These are phyloP conservation scores for Taiozyma sp. DNA, from an alignment of 1,139 yeast genomes.

Conservation along the genomic window DNA sequence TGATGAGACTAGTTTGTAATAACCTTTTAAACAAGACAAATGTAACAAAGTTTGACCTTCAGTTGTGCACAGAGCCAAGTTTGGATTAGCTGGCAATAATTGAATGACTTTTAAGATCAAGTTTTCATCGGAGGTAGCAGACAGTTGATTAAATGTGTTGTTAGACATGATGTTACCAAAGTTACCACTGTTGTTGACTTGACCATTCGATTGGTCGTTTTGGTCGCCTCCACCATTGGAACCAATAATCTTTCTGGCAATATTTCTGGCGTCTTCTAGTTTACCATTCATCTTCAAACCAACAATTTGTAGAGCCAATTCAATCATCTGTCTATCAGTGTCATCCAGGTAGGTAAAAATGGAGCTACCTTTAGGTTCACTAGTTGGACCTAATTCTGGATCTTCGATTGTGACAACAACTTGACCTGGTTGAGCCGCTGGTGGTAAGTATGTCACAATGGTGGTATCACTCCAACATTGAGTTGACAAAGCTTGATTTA, in stretches of 20 bases:
- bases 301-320: constrained; percentile 87
- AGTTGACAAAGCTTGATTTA: constrained; percentile 76
- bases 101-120: constrained; percentile 61
- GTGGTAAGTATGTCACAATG: constrained; percentile 89
- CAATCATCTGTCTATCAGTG: constrained; percentile 87
- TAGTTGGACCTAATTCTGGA: constrained; percentile 16
- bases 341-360: constrained; percentile 89
- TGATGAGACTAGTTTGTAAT: constrained; percentile 53
- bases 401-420: constrained; percentile 81
- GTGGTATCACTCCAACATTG: constrained; percentile 97
- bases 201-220: not conserved
- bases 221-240: constrained; percentile 29
- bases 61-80: constrained; percentile 74
- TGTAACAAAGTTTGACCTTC: constrained; percentile 90
- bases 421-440: constrained; percentile 84
- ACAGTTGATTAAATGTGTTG: constrained; percentile 13
- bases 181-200: not conserved
- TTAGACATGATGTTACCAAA: constrained; percentile 1
- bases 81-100: constrained; percentile 48
- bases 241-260: constrained; percentile 82
- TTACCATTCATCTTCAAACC: constrained; percentile 95
- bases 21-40: constrained; percentile 74
- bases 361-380: constrained; percentile 21
- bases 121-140: constrained; percentile 50
- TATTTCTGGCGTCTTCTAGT: constrained; percentile 86